A percentile compares a stretch with the other conserved stretches of the same genome.
These are phyloP conservation scores for Pleurotus djamor DNA, from an alignment of 768 basidiomycete species.

Conservation along the genomic window DNA sequence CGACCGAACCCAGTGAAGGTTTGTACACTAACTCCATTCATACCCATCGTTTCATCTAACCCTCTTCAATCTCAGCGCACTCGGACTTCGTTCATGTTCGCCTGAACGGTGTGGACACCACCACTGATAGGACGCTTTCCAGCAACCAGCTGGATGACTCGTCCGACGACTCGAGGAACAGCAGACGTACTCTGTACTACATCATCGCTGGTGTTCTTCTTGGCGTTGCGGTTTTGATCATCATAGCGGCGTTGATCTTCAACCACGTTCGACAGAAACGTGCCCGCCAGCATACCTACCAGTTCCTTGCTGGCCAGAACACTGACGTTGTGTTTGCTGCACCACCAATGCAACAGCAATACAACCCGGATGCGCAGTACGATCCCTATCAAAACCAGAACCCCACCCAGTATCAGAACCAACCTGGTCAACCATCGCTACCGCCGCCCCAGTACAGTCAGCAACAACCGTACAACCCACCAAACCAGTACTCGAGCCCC, in stretches of 20 bases:
- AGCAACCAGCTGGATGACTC: neutral
- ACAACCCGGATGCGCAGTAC: conserved; percentile 6
- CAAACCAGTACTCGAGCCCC: conserved; percentile 5
- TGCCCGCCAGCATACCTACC: neutral
- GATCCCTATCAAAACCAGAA: neutral
- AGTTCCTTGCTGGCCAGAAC: neutral
- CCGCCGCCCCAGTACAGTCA: neutral
- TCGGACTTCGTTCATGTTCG: conserved; percentile 2
- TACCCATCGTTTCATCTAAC: neutral
- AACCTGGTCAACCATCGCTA: neutral
- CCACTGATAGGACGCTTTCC: neutral
- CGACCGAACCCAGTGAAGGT: conserved; percentile 5
- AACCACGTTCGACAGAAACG: neutral
- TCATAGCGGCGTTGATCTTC: neutral
- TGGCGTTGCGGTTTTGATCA: neutral
- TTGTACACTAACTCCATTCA: neutral
- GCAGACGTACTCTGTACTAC: neutral
- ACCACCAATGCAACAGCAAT: neutral
- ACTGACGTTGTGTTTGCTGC: neutral
- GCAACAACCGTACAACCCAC: neutral
- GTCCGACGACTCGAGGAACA: neutral
- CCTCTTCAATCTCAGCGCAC: neutral
- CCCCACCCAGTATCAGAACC: neutral
- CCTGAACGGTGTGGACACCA: conserved; percentile 1
- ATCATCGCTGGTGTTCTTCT: conserved; percentile 2